Base-by-base conservation (phyloP, 192 early-diverging fungal genomes). In the Rhizophagus sp. region DNA sequence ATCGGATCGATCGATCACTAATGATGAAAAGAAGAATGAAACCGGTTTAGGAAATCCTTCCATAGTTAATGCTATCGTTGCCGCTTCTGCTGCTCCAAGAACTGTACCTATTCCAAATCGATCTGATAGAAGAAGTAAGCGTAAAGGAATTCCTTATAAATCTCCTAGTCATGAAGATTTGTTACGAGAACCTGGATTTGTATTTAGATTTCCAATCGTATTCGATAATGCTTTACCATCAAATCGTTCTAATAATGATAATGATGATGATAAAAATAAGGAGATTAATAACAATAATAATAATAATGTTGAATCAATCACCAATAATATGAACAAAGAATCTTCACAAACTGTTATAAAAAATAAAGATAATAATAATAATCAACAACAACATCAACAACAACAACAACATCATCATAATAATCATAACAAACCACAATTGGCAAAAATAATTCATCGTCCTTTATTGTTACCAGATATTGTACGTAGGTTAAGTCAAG, bases 121-220 rank as follows among this genome's bases (percentile, higher is more conserved):
- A 5, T 33, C 49, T 19, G 13, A 4, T 27, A 27, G 44, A 30
- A 78, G 67, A 67, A 41, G 76, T 52, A 78, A 78, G 33, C 61
- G 76, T 24, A 78, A 78, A 49, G 76, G 76, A n/a, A 78, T 62
- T 34, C 76, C 76, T 50, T 22, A 30, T 52, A 65, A 39, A 47
- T 66, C 76, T 17, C 76, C 76, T 50, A 24, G 67, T 67, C 65
- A 27, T 22, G 63, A 30, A n/a, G 76, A 78, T 24, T 8, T 62
- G 1, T n/a, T 52, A 34, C 2, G 24, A 17, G 66, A 68, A 27
- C 76, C 76, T 66, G 76, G 76, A 24, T 68, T 78, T 9, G 65
- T 78, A 24, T 78, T 78, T 69, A 41, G 76, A 7, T 78, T 78
- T 50, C 76, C 76, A 19, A 44, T 68, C 4, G 25, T 78, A 19